Base-by-base conservation (phyloP, 306 rosid species). In the Casuarina cunninghamiana region DNA sequence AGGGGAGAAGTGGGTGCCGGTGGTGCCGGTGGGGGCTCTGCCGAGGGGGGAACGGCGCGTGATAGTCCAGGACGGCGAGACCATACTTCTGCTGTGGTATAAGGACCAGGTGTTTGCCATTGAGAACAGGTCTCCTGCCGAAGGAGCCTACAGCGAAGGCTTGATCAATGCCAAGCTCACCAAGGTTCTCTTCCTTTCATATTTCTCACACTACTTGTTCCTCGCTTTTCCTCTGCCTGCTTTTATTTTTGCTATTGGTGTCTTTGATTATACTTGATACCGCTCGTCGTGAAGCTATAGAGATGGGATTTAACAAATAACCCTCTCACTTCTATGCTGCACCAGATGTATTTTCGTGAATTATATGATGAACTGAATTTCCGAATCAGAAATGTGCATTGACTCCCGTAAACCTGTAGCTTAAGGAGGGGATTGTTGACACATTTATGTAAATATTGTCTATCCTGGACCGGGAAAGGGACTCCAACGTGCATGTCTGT, bases 41-140 rank as follows among this genome's bases (percentile, higher is more conserved):
- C 98, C 98, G 0, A 87, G 50, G 43, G 98, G 98, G 13, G 98
- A 94, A 84, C 81, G 98, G 81, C 89, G 98, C 26, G 98, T 94
- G 75, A 94, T 94, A 3, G 78, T 94, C 48, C 98, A 94, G 82
- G 97, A 87, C 3, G 87, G 87, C 0, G 95, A 94, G 78, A 80
- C 91, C 1, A 90, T 94, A 66, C 66, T 94, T 66, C 79, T 94
- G 79, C 81, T 94, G 0, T 94, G 98, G 98, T 94, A 89, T 69
- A 94, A 94, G 69, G 88, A 94, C 41, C 67, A 80, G 83, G 87
- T 94, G 11, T 92, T 77, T 32, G 98, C 98, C 4, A 90, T 92
- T 66, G 98, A 94, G 80, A 94, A 94, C 44, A 71, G 92, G 71
- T 94, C 98, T 38, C 98, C 98, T 77, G 98, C 98, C 58, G 98